Conservation (phyloP, 768 basidiomycete species). For the Roridomyces roridus region DNA sequence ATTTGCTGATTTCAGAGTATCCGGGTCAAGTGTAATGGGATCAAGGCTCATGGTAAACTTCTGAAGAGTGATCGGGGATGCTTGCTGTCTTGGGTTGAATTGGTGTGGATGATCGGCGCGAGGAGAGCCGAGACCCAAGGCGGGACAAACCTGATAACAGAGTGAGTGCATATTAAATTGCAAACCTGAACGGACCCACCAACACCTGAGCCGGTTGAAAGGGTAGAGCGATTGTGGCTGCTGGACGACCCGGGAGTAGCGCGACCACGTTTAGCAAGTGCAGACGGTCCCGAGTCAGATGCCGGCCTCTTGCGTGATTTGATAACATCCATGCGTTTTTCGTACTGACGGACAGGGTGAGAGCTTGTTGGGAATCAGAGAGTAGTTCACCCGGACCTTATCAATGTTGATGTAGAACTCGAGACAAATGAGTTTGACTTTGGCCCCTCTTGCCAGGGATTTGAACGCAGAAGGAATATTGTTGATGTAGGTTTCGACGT, state of each 20-base stretch:
- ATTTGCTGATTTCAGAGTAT: conserved; percentile 1
- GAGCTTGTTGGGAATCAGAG: neutral
- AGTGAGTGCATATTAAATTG: neutral
- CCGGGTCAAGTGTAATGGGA: neutral
- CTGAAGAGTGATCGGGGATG: conserved; percentile 3
- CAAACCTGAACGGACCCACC: too few relatives aligned
- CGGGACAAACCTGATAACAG: neutral
- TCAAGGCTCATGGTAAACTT: conserved; percentile 4
- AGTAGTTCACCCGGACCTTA: neutral
- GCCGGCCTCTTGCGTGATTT: too few relatives aligned
- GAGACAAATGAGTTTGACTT: neutral
- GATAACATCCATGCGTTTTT: neutral
- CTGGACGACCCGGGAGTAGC: too few relatives aligned
- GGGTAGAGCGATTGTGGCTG: too few relatives aligned
- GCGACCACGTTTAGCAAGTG: too few relatives aligned
- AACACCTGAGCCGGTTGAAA: too few relatives aligned
- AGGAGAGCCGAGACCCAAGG: neutral
- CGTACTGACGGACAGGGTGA: neutral
- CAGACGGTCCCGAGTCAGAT: too few relatives aligned
- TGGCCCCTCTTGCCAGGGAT: neutral
- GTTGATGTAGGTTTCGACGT: conserved; percentile 4
- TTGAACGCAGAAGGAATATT: neutral
- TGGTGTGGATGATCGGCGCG: neutral
- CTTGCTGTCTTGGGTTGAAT: neutral
- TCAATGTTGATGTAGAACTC: conserved; percentile 4